Conservation (phyloP, 768 basidiomycete genomes). For the Serendipita indica region DNA sequence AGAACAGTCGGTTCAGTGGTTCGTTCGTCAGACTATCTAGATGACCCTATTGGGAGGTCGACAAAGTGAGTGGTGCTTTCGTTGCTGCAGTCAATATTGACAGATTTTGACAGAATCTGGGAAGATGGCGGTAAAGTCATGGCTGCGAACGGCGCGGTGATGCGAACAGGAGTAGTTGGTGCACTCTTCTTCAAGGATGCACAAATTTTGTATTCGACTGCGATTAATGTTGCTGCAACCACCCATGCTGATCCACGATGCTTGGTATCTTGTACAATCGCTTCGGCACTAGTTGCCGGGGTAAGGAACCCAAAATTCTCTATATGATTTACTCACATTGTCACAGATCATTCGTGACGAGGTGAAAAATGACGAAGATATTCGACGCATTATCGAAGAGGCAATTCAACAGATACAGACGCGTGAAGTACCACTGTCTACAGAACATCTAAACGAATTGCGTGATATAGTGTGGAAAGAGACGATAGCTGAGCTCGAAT, state of each 20-base stretch:
- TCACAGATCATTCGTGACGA: background rate
- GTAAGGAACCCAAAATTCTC: background rate
- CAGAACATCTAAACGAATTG: background rate
- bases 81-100: background rate
- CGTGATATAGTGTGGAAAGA: background rate
- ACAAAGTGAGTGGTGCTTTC: background rate
- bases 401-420: background rate
- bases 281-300: background rate
- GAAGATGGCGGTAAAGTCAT: background rate
- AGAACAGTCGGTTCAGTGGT: background rate
- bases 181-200: background rate
- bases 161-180: background rate
- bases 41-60: background rate
- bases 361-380: background rate
- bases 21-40: background rate
- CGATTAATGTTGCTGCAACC: background rate
- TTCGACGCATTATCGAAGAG: background rate
- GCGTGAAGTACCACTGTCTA: background rate
- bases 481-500: background rate
- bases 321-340: background rate
- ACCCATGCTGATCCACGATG: conserved; percentile 5
- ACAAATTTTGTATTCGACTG: background rate
- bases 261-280: conserved; percentile 7
- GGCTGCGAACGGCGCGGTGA: background rate
- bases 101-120: background rate